These are phyloP conservation scores for Vigna trinervia DNA, from an alignment of 306 rosid species.

Conservation along the genomic window DNA sequence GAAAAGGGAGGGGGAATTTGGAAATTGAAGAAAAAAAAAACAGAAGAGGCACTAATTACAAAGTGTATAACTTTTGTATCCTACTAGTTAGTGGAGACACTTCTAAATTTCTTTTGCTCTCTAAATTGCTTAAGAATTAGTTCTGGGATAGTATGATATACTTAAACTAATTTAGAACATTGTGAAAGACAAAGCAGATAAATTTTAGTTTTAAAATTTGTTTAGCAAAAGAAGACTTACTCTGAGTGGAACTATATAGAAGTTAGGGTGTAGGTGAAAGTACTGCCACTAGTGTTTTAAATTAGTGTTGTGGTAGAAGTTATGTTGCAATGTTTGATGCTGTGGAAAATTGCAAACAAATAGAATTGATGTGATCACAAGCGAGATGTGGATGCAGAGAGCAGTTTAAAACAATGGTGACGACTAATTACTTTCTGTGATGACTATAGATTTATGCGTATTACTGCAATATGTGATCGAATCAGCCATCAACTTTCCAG, in stretches of 20 bases:
- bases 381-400: not conserved
- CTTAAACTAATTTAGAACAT: not conserved
- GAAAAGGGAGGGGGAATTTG: too few species aligned
- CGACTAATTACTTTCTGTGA: not conserved
- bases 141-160: not conserved
- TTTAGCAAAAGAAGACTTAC: not conserved
- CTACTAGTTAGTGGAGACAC: too few species aligned
- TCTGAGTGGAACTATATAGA: not conserved
- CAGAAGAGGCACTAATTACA: too few species aligned
- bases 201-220: not conserved
- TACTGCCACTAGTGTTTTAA: too few species aligned
- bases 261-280: not conserved
- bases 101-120: not conserved
- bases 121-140: not conserved
- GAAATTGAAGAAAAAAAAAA: too few species aligned
- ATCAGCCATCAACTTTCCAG: slow-evolving; percentile 5
- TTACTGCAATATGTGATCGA: not conserved
- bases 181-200: not conserved
- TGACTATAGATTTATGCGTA: not conserved
- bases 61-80: too few species aligned
- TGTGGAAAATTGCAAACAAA: not conserved
- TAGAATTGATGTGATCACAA: not conserved
- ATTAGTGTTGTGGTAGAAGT: not conserved
- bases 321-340: not conserved
- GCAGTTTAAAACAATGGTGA: not conserved